Conservation (phyloP, 208 protist genomes). For the Kentomonas sorsogonicus region DNA sequence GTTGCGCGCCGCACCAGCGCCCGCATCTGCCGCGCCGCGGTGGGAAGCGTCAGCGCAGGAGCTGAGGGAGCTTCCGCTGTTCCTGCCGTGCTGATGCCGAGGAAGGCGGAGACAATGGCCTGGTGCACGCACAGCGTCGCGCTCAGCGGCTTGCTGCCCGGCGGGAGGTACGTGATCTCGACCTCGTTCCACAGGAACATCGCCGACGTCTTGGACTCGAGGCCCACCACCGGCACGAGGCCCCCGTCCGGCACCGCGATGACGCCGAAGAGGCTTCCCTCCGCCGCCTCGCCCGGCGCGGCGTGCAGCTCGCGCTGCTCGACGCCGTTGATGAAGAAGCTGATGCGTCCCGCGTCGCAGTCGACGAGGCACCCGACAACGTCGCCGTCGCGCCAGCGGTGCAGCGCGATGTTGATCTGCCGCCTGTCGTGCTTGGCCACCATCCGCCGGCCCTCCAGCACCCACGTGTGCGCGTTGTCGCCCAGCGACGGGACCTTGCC, state of each 20-base stretch:
- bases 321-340: constrained; percentile 77
- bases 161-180: constrained; percentile 53
- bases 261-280: constrained; percentile 21
- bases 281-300: constrained; percentile 13
- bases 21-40: background rate
- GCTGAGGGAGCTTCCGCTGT: background rate
- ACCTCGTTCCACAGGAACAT: constrained; percentile 43
- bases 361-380: constrained; percentile 85
- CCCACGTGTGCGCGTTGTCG: constrained; percentile 77
- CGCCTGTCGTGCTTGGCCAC: constrained; percentile 60
- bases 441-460: constrained; percentile 72
- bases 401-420: constrained; percentile 46
- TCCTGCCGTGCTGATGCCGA: constrained; percentile 3
- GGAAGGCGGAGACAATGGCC: constrained; percentile 29
- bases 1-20: too few species aligned
- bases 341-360: constrained; percentile 65
- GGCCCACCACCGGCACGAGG: constrained; percentile 25
- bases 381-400: constrained; percentile 73
- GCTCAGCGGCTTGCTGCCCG: constrained; percentile 35
- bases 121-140: constrained; percentile 18
- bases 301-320: constrained; percentile 28
- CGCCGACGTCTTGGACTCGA: constrained; percentile 48
- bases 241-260: constrained; percentile 18
- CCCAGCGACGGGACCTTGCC: constrained; percentile 20
- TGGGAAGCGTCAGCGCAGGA: background rate